Evolutionary conservation across 2,329 filamentous ascomycete species (phyloP).

Genomic region (Camptophora hylomeconis): DNA sequence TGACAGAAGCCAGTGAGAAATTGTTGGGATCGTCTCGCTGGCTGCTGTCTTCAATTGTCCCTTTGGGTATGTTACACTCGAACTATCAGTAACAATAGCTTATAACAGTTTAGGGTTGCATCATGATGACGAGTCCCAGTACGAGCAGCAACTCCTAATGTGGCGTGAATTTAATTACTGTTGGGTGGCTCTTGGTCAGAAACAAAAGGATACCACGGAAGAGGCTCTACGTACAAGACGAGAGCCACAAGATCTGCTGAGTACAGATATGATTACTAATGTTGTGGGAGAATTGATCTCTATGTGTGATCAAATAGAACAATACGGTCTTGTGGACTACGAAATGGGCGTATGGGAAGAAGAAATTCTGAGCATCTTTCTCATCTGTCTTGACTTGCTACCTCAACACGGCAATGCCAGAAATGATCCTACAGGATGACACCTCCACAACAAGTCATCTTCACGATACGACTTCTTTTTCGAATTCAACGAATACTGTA

Average conservation of each 20-base stretch:
- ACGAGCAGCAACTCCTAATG: constrained; percentile 64
- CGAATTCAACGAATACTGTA: too few species aligned
- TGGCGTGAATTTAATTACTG: constrained; percentile 94
- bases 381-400: constrained; percentile 9
- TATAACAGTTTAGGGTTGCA: constrained; percentile 53
- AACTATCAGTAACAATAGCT: constrained; percentile 27
- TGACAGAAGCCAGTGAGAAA: constrained; percentile 45
- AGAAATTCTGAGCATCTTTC: constrained; percentile 53
- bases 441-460: too few species aligned
- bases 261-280: constrained; percentile 55
- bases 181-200: constrained; percentile 74
- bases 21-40: constrained; percentile 53
- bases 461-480: too few species aligned
- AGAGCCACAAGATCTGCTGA: constrained; percentile 49
- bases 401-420: too few species aligned
- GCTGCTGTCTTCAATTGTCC: constrained; percentile 51
- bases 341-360: constrained; percentile 96
- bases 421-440: too few species aligned
- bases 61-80: constrained; percentile 45
- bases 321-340: constrained; percentile 90
- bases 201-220: constrained; percentile 62
- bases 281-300: constrained; percentile 73
- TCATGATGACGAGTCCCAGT: constrained; percentile 64
- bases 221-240: constrained; percentile 46
- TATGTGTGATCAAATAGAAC: constrained; percentile 75